A percentile compares a stretch with the other conserved stretches of the same genome.
phyloP scores from a whole-genome alignment of 345 rosid genomes.

The Brassica juncea region DNA sequence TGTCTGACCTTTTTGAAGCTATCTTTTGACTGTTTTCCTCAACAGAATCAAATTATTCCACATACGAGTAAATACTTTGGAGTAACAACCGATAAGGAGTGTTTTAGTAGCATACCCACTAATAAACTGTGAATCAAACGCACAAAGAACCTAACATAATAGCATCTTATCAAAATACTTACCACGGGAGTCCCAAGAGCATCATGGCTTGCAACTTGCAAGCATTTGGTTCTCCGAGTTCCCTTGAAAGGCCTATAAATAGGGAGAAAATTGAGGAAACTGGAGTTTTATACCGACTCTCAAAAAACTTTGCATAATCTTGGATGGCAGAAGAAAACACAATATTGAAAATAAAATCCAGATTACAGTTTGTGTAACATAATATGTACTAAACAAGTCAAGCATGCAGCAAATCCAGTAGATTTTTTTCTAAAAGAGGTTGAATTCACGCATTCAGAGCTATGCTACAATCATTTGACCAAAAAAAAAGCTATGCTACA shows the following conservation, averaged over 20 bases:
- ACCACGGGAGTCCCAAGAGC: slow-evolving; percentile 54
- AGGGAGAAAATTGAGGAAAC: neutral
- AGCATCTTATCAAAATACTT: neutral
- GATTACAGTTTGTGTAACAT: neutral
- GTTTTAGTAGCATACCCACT: neutral
- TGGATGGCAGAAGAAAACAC: neutral
- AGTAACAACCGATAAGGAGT: neutral
- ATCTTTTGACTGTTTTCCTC: neutral
- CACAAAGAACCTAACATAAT: neutral
- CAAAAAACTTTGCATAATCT: neutral
- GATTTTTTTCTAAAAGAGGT: neutral
- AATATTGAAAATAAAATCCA: neutral
- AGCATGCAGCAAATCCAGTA: neutral
- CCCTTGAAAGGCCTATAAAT: slow-evolving; percentile 44
- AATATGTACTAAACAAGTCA: neutral
- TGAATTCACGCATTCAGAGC: neutral
- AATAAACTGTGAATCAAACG: neutral
- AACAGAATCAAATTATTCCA: neutral
- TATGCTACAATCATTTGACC: neutral
- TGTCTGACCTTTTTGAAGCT: neutral
- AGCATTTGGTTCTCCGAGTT: slow-evolving; percentile 38
- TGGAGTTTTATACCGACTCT: neutral
- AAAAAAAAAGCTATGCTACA: neutral
- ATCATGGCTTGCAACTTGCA: slow-evolving; percentile 14
- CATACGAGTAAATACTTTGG: neutral